phyloP scores from a whole-genome alignment of 352 stramenopile species.

The Plasmopara halstedii region DNA sequence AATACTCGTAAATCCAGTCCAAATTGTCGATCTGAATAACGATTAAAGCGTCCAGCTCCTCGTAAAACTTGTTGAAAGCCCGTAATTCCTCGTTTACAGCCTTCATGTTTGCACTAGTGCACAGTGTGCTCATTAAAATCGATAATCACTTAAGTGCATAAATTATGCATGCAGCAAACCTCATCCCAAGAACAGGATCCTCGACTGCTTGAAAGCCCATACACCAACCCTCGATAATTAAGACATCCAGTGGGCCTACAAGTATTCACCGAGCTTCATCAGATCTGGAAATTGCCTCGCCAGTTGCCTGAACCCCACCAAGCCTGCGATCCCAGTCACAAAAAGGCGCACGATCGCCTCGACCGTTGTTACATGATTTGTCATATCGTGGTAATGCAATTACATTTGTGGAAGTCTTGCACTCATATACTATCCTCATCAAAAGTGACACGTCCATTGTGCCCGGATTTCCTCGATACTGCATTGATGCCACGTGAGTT shows the following conservation, averaged over 20 bases:
- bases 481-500: not conserved
- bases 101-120: constrained; percentile 40
- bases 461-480: constrained; percentile 78
- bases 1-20: constrained; percentile 79
- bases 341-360: constrained; percentile 56
- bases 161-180: constrained; percentile 9
- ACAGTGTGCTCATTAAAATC: not conserved
- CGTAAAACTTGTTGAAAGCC: constrained; percentile 61
- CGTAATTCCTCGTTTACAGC: constrained; percentile 57
- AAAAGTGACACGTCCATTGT: constrained; percentile 75
- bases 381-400: constrained; percentile 69
- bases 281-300: not conserved
- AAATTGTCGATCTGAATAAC: constrained; percentile 67
- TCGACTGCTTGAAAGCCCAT: constrained; percentile 67
- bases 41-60: constrained; percentile 53
- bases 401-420: constrained; percentile 32
- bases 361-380: constrained; percentile 67
- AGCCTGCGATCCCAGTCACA: constrained; percentile 49
- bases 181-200: constrained; percentile 22
- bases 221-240: constrained; percentile 83
- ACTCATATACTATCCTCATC: constrained; percentile 47
- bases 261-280: not conserved
- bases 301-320: constrained; percentile 20
- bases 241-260: constrained; percentile 64
- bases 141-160: not conserved